Evolutionary conservation across 2,329 filamentous ascomycete species (phyloP), one percentile per base, ranked within the genome.

Genomic region (Neonectria ditissima): DNA sequence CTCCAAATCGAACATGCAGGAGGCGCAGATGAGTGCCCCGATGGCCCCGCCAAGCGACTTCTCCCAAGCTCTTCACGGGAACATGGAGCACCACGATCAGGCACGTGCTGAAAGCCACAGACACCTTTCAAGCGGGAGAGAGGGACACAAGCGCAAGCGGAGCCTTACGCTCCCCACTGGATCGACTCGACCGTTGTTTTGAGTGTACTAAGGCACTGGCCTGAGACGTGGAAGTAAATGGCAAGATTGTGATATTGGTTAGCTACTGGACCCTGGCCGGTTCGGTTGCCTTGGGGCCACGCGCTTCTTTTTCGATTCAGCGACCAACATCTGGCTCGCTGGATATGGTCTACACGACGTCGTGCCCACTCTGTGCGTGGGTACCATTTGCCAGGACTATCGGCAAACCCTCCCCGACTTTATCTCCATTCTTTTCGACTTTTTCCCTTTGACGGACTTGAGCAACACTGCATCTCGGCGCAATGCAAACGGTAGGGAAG

Each of bases 1-100:
- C 56, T 73, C 77, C 54, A 72, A 77, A 61, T 63, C 76, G 63
- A 71, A 74, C 13, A 76, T 78, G 30, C 76, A 75, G 20, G 84
- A 87, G 82, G 80, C 85, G 3, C 85, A 87, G 70, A 79, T 87
- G 78, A 86, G 82, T 69, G 84, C 85, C 2, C 85, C 85, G 1
- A 85, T 87, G 60, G 81, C 82, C 3, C 81, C 84, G 4, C 78
- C 85, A 0, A 81, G 81, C 55, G 86, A 88, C 57, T 87, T 87
- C 67, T 79, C 80, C 2, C 81, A 83, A 61, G 80, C 82, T 5
- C 80, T 85, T 62, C 81, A 84, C 41, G 79, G 79, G 4, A 75
- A 70, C 57, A 56, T 59, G 53, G 57, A 51, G 55, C 54, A 30
- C 60, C 59, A 48, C 30, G 54, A 55, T 48, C 62, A 65, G 20